Evolutionary conservation across 768 basidiomycete genomes (phyloP).

Genomic region (Mycena venus): DNA sequence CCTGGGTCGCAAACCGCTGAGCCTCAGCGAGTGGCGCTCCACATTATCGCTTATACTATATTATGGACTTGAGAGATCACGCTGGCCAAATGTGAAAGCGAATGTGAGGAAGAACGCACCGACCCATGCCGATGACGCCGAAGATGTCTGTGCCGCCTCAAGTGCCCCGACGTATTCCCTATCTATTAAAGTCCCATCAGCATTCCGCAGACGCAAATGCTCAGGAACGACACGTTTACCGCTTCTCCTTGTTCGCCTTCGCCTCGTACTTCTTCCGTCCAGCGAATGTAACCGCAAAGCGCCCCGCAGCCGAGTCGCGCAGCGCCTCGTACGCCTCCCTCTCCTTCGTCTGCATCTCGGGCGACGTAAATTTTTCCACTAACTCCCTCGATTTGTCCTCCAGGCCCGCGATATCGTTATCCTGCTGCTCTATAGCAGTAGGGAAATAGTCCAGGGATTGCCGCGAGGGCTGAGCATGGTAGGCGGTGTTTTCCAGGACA

Average conservation of each 20-base stretch:
- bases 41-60: slow-evolving; percentile 57
- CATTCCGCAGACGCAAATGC: too few relatives aligned
- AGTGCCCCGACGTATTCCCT: slow-evolving; percentile 63
- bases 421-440: slow-evolving; percentile 53
- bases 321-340: slow-evolving; percentile 57
- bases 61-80: too few relatives aligned
- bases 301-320: slow-evolving; percentile 54
- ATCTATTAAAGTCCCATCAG: background rate
- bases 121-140: slow-evolving; percentile 54
- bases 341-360: slow-evolving; percentile 55
- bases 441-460: slow-evolving; percentile 56
- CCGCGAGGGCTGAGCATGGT: slow-evolving; percentile 49
- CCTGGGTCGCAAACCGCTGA: slow-evolving; percentile 51
- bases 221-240: too few relatives aligned
- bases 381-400: slow-evolving; percentile 42
- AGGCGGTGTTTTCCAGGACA: slow-evolving; percentile 53
- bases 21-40: slow-evolving; percentile 58
- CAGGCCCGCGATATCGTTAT: slow-evolving; percentile 50
- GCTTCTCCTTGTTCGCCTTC: slow-evolving; percentile 60
- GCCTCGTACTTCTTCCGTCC: slow-evolving; percentile 58
- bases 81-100: too few relatives aligned
- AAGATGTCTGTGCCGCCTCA: slow-evolving; percentile 57
- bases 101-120: too few relatives aligned
- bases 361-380: slow-evolving; percentile 40
- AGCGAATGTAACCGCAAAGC: slow-evolving; percentile 54